phyloP scores from a whole-genome alignment of 306 rosid genomes.

The Fagus sylvatica region DNA sequence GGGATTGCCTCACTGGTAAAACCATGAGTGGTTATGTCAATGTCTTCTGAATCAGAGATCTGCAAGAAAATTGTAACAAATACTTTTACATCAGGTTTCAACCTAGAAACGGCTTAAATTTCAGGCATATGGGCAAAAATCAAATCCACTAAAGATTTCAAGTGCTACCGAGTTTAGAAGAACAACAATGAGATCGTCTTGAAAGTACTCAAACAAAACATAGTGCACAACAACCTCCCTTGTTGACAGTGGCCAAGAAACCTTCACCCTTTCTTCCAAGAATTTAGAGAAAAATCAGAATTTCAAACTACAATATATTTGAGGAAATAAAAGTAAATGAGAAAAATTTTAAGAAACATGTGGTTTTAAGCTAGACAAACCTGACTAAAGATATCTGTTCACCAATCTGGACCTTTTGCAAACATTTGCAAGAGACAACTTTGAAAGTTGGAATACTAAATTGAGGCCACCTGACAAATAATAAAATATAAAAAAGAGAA shows the following conservation, averaged over 20 bases:
- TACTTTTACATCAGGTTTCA: constrained; percentile 24
- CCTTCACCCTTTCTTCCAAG: constrained; percentile 91
- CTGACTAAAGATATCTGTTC: constrained; percentile 83
- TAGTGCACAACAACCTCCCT: constrained; percentile 85
- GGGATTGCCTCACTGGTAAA: constrained; percentile 57
- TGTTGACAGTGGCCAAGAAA: constrained; percentile 86
- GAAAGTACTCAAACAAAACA: constrained; percentile 79
- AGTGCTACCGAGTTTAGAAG: constrained; percentile 76
- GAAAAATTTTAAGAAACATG: not conserved
- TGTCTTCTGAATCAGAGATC: constrained; percentile 55
- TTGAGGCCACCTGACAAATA: constrained; percentile 88
- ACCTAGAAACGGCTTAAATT: not conserved
- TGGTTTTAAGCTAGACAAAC: constrained; percentile 47
- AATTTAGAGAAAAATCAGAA: constrained; percentile 49
- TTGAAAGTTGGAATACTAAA: constrained; percentile 70
- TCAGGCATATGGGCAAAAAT: not conserved
- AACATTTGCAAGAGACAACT: constrained; percentile 53
- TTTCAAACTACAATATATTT: constrained; percentile 24
- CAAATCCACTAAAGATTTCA: not conserved
- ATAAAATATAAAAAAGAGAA: constrained; percentile 21
- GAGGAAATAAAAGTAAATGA: not conserved
- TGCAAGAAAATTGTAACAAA: constrained; percentile 34
- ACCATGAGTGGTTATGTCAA: constrained; percentile 40
- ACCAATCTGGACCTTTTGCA: constrained; percentile 65
- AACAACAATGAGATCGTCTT: constrained; percentile 77